Evolutionary conservation across 2,329 filamentous ascomycete genomes (phyloP).

Genomic region (Sporothrix sp.): DNA sequence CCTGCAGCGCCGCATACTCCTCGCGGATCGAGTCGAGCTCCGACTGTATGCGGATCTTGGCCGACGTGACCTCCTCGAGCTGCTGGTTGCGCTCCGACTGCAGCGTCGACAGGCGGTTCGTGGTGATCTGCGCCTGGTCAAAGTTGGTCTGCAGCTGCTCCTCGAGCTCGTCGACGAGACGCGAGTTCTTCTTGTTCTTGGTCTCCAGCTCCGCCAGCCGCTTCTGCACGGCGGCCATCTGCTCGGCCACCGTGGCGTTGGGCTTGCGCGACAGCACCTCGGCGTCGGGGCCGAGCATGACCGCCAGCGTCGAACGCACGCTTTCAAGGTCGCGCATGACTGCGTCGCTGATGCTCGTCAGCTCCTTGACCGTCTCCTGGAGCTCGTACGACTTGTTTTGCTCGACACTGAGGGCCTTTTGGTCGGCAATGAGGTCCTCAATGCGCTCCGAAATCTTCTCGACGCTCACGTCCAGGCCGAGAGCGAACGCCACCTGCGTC

Average conservation of each 20-base stretch:
- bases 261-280: conserved; percentile 34
- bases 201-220: conserved; percentile 53
- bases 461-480: conserved; percentile 55
- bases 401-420: conserved; percentile 49
- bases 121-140: conserved; percentile 78
- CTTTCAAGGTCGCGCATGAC: conserved; percentile 53
- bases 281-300: conserved; percentile 43
- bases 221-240: conserved; percentile 53
- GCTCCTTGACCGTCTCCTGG: conserved; percentile 43
- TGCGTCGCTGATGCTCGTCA: conserved; percentile 48
- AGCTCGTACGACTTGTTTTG: conserved; percentile 51
- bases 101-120: conserved; percentile 75
- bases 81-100: conserved; percentile 65
- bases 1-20: conserved; percentile 67
- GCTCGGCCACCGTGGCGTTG: conserved; percentile 41
- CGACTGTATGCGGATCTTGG: conserved; percentile 51
- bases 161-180: conserved; percentile 89
- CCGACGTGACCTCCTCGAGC: conserved; percentile 66
- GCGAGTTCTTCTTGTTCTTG: conserved; percentile 80
- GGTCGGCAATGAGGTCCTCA: conserved; percentile 44
- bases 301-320: conserved; percentile 44
- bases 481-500: conserved; percentile 49
- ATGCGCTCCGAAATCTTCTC: conserved; percentile 57
- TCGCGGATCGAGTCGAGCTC: conserved; percentile 59
- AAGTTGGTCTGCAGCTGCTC: conserved; percentile 93